A percentile compares a stretch with the other conserved stretches of the same genome.
These are phyloP conservation scores for Trichoderma sp. DNA, from an alignment of 2,329 filamentous ascomycete species.

Conservation along the genomic window DNA sequence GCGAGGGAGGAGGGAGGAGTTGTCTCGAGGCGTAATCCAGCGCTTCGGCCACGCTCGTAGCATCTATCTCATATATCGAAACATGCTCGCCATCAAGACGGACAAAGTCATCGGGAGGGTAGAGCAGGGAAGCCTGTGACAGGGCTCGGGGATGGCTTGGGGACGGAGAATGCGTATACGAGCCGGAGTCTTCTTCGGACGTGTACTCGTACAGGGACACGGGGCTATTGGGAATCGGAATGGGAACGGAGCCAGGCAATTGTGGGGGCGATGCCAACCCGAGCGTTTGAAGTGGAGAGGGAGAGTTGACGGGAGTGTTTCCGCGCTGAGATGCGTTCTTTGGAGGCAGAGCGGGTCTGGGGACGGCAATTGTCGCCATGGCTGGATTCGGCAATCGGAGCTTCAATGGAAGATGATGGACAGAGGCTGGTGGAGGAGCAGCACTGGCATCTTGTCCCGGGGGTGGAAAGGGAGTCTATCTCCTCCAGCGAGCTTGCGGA, in stretches of 20 bases:
- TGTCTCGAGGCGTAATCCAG: slow-evolving; percentile 74
- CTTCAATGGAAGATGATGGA: not conserved
- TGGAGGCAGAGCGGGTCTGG: slow-evolving; percentile 47
- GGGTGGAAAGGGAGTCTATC: not conserved
- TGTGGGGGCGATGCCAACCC: slow-evolving; percentile 25
- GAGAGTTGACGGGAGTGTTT: slow-evolving; percentile 35
- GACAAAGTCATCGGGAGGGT: slow-evolving; percentile 66
- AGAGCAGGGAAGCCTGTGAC: slow-evolving; percentile 66
- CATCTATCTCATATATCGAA: slow-evolving; percentile 70
- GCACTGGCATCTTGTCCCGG: slow-evolving; percentile 5
- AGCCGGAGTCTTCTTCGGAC: slow-evolving; percentile 62
- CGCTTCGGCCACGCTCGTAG: slow-evolving; percentile 65
- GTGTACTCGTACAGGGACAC: slow-evolving; percentile 85
- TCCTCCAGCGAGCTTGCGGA: slow-evolving; percentile 1
- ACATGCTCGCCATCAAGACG: slow-evolving; percentile 50
- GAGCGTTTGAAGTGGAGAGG: slow-evolving; percentile 39
- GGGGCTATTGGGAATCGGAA: slow-evolving; percentile 77
- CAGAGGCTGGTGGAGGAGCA: not conserved
- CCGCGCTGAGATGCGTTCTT: slow-evolving; percentile 41
- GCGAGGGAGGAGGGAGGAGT: slow-evolving; percentile 77
- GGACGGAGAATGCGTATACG: slow-evolving; percentile 59
- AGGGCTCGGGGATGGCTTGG: slow-evolving; percentile 55
- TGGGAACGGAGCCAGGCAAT: slow-evolving; percentile 38
- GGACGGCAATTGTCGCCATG: slow-evolving; percentile 57
- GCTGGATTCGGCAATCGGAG: not conserved